These are phyloP conservation scores for Fusarium guadeloupense DNA, from an alignment of 2,329 filamentous ascomycete genomes.

Conservation along the genomic window DNA sequence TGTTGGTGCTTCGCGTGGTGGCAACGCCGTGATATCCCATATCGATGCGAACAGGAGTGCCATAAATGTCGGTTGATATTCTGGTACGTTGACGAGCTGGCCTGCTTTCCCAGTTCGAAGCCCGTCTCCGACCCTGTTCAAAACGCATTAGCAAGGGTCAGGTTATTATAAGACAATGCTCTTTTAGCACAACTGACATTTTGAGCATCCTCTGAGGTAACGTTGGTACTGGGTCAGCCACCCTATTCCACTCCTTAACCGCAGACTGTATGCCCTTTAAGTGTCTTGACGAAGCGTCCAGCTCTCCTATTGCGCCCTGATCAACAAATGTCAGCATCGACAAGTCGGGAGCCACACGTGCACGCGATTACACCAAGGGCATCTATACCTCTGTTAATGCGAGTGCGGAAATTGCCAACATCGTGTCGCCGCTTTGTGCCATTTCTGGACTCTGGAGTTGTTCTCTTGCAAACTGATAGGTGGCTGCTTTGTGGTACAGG, in stretches of 20 bases:
- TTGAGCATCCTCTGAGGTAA: slow-evolving; percentile 56
- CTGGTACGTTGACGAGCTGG: slow-evolving; percentile 52
- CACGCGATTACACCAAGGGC: neutral
- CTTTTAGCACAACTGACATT: slow-evolving; percentile 16
- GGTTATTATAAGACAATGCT: neutral
- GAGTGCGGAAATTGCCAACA: slow-evolving; percentile 56
- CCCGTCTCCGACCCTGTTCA: slow-evolving; percentile 52
- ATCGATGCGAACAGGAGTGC: slow-evolving; percentile 56
- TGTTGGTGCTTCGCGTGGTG: slow-evolving; percentile 48
- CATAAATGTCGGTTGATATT: slow-evolving; percentile 57
- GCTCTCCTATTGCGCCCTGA: slow-evolving; percentile 55
- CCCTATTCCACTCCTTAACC: slow-evolving; percentile 35
- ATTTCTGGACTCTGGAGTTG: slow-evolving; percentile 52
- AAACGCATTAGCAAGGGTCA: slow-evolving; percentile 17
- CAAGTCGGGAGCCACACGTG: neutral
- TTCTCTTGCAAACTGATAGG: slow-evolving; percentile 57
- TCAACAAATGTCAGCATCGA: slow-evolving; percentile 18
- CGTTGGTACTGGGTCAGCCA: slow-evolving; percentile 32
- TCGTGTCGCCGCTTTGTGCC: slow-evolving; percentile 53
- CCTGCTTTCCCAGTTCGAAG: slow-evolving; percentile 52
- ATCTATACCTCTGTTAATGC: slow-evolving; percentile 54
- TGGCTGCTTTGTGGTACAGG: slow-evolving; percentile 57
- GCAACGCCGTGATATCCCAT: slow-evolving; percentile 51
- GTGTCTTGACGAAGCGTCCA: slow-evolving; percentile 56
- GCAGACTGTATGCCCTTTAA: slow-evolving; percentile 51